Percentiles rank a stretch among this genome's conserved stretches.
phyloP scores from a whole-genome alignment of 352 stramenopile species.

The Globisporangium acanthophoron region DNA sequence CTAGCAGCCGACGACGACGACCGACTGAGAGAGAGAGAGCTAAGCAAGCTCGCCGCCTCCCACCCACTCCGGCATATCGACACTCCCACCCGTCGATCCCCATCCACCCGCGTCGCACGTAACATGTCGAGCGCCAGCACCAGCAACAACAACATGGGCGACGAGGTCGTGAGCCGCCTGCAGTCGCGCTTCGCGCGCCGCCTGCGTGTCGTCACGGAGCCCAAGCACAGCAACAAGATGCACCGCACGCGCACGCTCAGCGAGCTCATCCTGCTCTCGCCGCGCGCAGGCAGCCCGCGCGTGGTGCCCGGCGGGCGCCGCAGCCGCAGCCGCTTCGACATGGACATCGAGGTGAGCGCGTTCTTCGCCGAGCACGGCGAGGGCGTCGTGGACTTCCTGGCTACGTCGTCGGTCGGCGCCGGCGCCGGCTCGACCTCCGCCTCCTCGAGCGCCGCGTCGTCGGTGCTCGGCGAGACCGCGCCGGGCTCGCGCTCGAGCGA shows the following conservation, averaged over 20 bases:
- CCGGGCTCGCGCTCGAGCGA: conserved; percentile 14
- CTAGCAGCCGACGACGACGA: too few relatives aligned
- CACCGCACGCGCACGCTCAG: conserved; percentile 71
- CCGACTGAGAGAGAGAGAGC: neutral
- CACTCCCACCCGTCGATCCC: neutral
- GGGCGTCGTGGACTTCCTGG: conserved; percentile 59
- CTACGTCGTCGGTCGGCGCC: conserved; percentile 5
- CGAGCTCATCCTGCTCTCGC: conserved; percentile 72
- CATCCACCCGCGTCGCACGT: neutral
- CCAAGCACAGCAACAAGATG: conserved; percentile 84
- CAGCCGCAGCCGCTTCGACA: conserved; percentile 73
- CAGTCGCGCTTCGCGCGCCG: conserved; percentile 50
- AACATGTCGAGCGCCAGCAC: neutral
- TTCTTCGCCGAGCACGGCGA: conserved; percentile 61
- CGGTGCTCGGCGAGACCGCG: conserved; percentile 11
- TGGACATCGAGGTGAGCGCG: conserved; percentile 79
- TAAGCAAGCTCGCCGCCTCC: neutral
- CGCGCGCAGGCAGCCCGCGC: conserved; percentile 42
- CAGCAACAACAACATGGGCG: conserved; percentile 9
- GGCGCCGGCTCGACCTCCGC: conserved; percentile 5
- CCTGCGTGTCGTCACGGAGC: conserved; percentile 78
- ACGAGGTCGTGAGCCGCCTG: conserved; percentile 8
- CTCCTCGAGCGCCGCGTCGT: conserved; percentile 10
- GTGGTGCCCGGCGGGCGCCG: conserved; percentile 34
- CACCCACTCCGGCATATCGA: neutral